A percentile compares a stretch with the other conserved stretches of the same genome.
These are phyloP conservation scores for Daldinia bambusicola DNA, from an alignment of 495 filamentous ascomycete species.

Conservation along the genomic window DNA sequence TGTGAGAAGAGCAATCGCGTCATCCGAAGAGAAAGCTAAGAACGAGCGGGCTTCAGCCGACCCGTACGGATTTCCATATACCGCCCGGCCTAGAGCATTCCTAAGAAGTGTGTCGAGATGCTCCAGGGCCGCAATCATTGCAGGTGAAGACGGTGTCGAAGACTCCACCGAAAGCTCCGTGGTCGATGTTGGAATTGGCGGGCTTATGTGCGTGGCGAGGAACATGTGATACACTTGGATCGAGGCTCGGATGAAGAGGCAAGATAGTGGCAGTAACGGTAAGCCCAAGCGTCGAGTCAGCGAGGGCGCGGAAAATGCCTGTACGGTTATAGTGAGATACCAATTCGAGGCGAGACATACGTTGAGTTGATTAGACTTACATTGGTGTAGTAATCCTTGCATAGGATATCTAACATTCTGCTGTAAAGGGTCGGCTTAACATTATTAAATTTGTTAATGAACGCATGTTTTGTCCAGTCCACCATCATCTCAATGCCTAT, in stretches of 20 bases:
- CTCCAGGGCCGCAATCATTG: slow-evolving; percentile 75
- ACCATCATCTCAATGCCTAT: slow-evolving; percentile 96
- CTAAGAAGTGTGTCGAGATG: slow-evolving; percentile 80
- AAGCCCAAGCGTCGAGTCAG: slow-evolving; percentile 90
- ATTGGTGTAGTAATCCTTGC: slow-evolving; percentile 97
- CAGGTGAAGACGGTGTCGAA: slow-evolving; percentile 66
- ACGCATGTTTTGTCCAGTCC: slow-evolving; percentile 97
- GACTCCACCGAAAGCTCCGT: slow-evolving; percentile 68
- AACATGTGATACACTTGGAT: slow-evolving; percentile 99
- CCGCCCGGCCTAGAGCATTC: slow-evolving; percentile 73
- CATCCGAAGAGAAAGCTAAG: slow-evolving; percentile 65
- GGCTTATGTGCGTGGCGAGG: slow-evolving; percentile 82
- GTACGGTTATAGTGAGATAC: slow-evolving; percentile 18
- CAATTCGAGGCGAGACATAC: not conserved
- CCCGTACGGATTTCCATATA: slow-evolving; percentile 62
- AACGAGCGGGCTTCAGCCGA: slow-evolving; percentile 37
- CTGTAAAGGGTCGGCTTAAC: slow-evolving; percentile 88
- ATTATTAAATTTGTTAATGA: slow-evolving; percentile 98
- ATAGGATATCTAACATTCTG: slow-evolving; percentile 89
- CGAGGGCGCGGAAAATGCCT: slow-evolving; percentile 86
- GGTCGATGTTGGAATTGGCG: slow-evolving; percentile 75
- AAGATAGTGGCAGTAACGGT: slow-evolving; percentile 90
- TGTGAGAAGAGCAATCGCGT: slow-evolving; percentile 73
- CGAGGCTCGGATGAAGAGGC: slow-evolving; percentile 93
- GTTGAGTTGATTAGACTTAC: slow-evolving; percentile 53